Evolutionary conservation across 2,329 filamentous ascomycete species (phyloP), one percentile per base, ranked within the genome.

Genomic region (Phyllosticta ampelicida): DNA sequence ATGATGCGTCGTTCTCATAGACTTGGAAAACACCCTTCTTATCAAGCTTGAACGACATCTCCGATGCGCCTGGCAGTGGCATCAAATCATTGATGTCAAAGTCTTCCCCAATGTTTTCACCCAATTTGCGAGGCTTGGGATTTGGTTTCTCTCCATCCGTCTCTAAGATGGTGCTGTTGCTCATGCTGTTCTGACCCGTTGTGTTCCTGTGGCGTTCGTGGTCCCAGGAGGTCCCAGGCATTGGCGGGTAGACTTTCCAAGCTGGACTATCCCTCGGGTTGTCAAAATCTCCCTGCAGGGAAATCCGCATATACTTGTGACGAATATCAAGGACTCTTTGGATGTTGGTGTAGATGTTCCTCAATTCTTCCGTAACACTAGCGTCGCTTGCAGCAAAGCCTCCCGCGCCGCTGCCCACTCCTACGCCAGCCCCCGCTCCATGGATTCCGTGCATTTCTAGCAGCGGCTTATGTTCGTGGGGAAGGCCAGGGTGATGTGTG

Each of bases 161-260:
- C 51, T 73, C 64, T 52, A 73, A 54, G 23, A 70, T 52, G 18
- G 63, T 66, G 62, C 70, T 73, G 54, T 72, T 74, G 30, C 68
- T 69, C 67, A 74, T 65, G 59, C 68, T 74, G 60, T 67, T 68
- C 3, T 62, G 59, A 13, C 62, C 60, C 13, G 61, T 61, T 23
- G 51, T 13, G 48, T 51, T 52, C 6, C 23, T 28, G 59, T 77
- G 74, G 59, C 78, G 79, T 36, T 80, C 80, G 61, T 83, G 83
- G 60, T 85, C 80, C 92, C 94, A 97, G 2, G 89, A 89, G 16
- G 94, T 94, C 66, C 95, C 89, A 5, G 92, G 94, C 4, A 91
- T 91, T 13, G 89, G 84, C 9, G 94, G 94, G 66, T 97, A 97
- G 51, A 99, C 89, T 56, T 81, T 80, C 92, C 92, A 99, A 54